Conservation (phyloP, 2,329 filamentous ascomycete genomes). For the Aspergillus proliferans region DNA sequence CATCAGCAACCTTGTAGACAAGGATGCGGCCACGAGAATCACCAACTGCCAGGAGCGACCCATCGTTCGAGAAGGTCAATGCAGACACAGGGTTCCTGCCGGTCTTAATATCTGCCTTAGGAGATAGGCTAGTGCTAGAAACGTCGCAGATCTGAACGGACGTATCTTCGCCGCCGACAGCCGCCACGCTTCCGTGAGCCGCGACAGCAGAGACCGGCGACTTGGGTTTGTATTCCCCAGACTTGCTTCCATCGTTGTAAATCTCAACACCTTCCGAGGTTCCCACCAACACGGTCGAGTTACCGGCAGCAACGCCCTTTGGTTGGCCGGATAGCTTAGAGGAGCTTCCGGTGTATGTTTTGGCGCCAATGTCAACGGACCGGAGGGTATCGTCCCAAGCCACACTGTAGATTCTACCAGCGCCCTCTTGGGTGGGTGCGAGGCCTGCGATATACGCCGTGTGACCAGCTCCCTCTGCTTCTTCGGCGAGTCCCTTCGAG, state of each 20-base stretch:
- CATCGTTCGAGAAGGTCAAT: constrained; percentile 75
- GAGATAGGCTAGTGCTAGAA: constrained; percentile 49
- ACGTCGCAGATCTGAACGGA: constrained; percentile 67
- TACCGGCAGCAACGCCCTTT: constrained; percentile 59
- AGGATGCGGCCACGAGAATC: constrained; percentile 81
- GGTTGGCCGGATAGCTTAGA: constrained; percentile 72
- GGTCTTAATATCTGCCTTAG: constrained; percentile 55
- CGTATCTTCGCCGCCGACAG: constrained; percentile 70
- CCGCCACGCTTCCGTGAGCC: constrained; percentile 60
- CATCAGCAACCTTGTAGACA: constrained; percentile 64
- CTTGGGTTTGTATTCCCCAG: constrained; percentile 55
- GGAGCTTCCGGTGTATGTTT: constrained; percentile 65
- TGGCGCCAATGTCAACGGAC: constrained; percentile 66
- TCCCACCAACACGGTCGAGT: constrained; percentile 52
- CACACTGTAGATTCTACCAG: constrained; percentile 68
- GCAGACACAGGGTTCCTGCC: constrained; percentile 68
- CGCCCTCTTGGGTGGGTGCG: constrained; percentile 46
- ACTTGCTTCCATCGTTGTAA: constrained; percentile 52
- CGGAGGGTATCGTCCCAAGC: constrained; percentile 93
- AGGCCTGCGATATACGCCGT: constrained; percentile 81
- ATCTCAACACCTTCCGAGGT: constrained; percentile 55
- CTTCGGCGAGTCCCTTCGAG: constrained; percentile 59
- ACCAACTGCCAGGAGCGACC: constrained; percentile 73
- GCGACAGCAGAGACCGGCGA: constrained; percentile 67
- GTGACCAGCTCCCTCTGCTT: constrained; percentile 73